phyloP scores from a whole-genome alignment of 495 filamentous ascomycete genomes.

The Endocarpon pusillum region DNA sequence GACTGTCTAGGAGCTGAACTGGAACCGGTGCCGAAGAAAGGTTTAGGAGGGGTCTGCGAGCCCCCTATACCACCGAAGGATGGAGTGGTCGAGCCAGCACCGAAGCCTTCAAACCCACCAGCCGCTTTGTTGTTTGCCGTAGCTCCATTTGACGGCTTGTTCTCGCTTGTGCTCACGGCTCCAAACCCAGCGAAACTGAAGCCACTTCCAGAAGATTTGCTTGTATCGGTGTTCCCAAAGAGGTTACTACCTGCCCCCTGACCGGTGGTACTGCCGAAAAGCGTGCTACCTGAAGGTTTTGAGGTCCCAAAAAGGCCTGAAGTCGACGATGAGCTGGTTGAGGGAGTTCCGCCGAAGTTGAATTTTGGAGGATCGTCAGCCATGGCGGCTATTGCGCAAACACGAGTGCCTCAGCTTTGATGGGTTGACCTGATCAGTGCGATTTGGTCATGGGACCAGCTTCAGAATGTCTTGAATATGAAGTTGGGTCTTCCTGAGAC shows the following conservation, averaged over 20 bases:
- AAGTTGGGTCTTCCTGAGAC: too few relatives aligned
- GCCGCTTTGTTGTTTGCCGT: constrained; percentile 2
- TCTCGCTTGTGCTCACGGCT: constrained; percentile 3
- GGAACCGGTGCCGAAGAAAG: too few relatives aligned
- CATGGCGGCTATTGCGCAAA: too few relatives aligned
- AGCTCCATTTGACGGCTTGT: constrained; percentile 17
- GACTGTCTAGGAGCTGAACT: too few relatives aligned
- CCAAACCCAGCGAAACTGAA: too few relatives aligned
- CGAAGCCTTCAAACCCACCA: not conserved
- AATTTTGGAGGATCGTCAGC: not conserved
- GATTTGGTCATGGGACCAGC: too few relatives aligned
- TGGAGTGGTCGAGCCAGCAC: not conserved
- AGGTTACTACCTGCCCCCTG: constrained; percentile 17
- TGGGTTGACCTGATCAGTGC: too few relatives aligned
- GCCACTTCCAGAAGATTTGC: constrained; percentile 10
- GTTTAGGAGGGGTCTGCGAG: too few relatives aligned
- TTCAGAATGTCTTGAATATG: too few relatives aligned
- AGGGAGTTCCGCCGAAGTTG: constrained; percentile 4
- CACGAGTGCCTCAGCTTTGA: too few relatives aligned
- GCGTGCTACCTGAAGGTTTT: constrained; percentile 11
- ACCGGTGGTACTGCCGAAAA: constrained; percentile 19
- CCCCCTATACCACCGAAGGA: too few relatives aligned
- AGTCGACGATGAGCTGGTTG: constrained; percentile 7
- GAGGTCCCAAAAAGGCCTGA: constrained; percentile 18
- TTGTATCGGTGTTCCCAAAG: constrained; percentile 21